phyloP scores from a whole-genome alignment of 768 basidiomycete species.

The Xerocomellus intermedius region DNA sequence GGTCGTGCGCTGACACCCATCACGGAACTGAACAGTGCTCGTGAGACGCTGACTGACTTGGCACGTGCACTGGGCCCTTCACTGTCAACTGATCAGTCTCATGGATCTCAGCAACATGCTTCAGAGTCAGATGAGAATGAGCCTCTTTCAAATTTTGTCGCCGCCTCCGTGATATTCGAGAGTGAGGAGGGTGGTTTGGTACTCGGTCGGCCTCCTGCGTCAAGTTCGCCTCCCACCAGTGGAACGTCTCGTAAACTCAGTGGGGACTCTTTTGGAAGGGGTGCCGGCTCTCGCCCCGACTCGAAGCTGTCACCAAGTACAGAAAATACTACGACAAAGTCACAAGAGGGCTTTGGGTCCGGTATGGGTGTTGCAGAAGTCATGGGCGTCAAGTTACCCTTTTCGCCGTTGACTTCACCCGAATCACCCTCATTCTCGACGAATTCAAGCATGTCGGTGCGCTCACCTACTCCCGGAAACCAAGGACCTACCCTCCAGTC shows the following conservation, averaged over 20 bases:
- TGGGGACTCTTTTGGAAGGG: conserved; percentile 34
- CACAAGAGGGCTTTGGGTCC: conserved; percentile 18
- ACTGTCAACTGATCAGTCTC: conserved; percentile 17
- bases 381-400: conserved; percentile 32
- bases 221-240: conserved; percentile 29
- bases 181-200: conserved; percentile 14
- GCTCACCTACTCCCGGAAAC: conserved; percentile 14
- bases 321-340: conserved; percentile 20
- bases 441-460: conserved; percentile 27
- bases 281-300: conserved; percentile 36
- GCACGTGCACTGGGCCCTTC: conserved; percentile 14
- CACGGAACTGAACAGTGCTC: conserved; percentile 47
- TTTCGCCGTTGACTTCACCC: conserved; percentile 31
- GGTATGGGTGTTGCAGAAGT: conserved; percentile 21
- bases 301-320: conserved; percentile 37
- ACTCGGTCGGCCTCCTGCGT: conserved; percentile 15
- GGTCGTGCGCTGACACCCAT: conserved; percentile 59
- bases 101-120: conserved; percentile 6
- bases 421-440: conserved; percentile 33
- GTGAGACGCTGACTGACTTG: conserved; percentile 28
- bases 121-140: conserved; percentile 30
- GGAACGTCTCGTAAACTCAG: conserved; percentile 32
- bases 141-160: conserved; percentile 16
- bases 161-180: conserved; percentile 23
- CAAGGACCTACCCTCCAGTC: conserved; percentile 16